Base-by-base conservation (phyloP, 169 alveolate species). In the Babesia gibsoni region DNA sequence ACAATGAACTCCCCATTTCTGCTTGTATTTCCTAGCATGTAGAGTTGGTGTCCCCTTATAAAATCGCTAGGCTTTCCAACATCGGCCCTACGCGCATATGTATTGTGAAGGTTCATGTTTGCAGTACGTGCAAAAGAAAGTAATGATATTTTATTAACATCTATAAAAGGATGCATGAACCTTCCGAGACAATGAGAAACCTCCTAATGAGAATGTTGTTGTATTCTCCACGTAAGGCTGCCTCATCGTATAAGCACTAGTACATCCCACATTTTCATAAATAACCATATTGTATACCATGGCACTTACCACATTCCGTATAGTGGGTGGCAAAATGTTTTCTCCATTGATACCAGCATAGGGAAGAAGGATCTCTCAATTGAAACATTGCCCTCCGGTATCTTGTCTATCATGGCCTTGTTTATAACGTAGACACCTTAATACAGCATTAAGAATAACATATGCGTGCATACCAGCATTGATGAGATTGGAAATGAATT, bases 321-420 rank as follows among this genome's bases (percentile, higher is more conserved):
- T 30, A 93, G 82, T 27, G 75, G 75, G 49, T 68, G 79, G 80
- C 94, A 84, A 58, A 56, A 90, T 39, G 91, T 88, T 29, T 52
- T 56, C 41, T 84, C 84, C 32, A 84, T 84, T 12, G 84, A 73
- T 18, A 98, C 98, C 93, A 96, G 88, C 30, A 67, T 52, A 8
- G 99, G 99, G 72, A 97, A 97, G 12, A 95, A 82, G 77, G 94
- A 98, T 57, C 93, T 91, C 80, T 97, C 99, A 18, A 97, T 90
- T 3, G 98, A 94, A 6, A 94, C 90, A 30, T 96, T 96, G 46
- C 92, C 83, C 36, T 85, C 90, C 53, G 92, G 91, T 58, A 97
- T 94, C 33, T 94, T 84, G 65, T 92, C 92, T 53, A 96, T 83
- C 67, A 96, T 81, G 39, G 88, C 57, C 57, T 89, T 91, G 69